A percentile compares a stretch with the other conserved stretches of the same genome.
Evolutionary conservation across 2,329 filamentous ascomycete genomes (phyloP).

Genomic region (Cryphonectria radicalis): DNA sequence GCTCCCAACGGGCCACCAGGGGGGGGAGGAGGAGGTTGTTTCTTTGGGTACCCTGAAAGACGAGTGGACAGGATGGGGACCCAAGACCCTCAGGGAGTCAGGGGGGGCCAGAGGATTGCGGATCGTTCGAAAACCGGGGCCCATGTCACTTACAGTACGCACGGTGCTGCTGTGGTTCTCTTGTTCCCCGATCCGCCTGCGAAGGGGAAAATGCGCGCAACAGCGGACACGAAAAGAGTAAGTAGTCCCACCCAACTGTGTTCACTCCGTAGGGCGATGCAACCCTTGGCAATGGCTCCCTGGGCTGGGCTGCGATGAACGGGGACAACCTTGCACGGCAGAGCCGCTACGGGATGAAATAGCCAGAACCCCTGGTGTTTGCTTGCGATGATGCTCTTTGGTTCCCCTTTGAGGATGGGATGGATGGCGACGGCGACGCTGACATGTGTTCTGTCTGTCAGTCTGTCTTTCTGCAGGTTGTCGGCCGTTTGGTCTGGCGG

Average conservation of each 20-base stretch:
- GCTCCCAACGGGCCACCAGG: conserved; percentile 3
- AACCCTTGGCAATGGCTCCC: conserved; percentile 21
- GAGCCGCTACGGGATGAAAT: conserved; percentile 11
- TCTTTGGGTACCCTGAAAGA: conserved; percentile 1
- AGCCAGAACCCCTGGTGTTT: background rate
- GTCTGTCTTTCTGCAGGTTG: conserved; percentile 13
- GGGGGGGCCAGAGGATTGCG: conserved; percentile 9
- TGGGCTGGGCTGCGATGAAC: background rate
- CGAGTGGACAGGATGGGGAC: conserved; percentile 23
- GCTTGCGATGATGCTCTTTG: background rate
- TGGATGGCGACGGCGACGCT: background rate
- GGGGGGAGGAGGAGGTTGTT: conserved; percentile 13
- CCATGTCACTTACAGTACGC: conserved; percentile 5
- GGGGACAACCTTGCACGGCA: conserved; percentile 15
- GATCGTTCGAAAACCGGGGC: conserved; percentile 23
- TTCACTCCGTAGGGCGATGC: conserved; percentile 23
- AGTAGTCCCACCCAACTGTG: conserved; percentile 10
- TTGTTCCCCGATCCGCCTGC: conserved; percentile 23
- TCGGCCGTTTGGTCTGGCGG: conserved; percentile 21
- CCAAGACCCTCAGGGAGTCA: conserved; percentile 6
- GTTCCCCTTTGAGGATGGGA: background rate
- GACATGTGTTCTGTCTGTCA: background rate
- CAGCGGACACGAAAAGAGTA: conserved; percentile 20
- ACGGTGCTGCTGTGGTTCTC: conserved; percentile 12
- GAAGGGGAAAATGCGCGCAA: conserved; percentile 17